Evolutionary conservation across 495 filamentous ascomycete species (phyloP).

Genomic region (Beverwykella pulmonaria): DNA sequence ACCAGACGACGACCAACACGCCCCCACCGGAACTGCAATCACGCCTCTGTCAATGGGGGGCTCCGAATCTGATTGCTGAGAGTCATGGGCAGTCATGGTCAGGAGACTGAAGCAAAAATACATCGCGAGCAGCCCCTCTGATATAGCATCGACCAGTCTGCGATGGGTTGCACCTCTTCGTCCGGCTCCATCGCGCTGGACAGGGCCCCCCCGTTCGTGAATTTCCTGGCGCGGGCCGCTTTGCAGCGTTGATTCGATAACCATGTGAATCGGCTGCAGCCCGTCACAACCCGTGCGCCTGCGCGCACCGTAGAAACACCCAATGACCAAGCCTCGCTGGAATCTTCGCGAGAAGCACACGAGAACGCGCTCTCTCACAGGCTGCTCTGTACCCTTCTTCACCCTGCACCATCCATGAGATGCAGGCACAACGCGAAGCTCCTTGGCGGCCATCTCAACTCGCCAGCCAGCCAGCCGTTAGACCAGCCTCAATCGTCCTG

Average conservation of each 20-base stretch:
- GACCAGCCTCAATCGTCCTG: constrained; percentile 34
- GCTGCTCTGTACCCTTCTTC: not conserved
- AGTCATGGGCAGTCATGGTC: not conserved
- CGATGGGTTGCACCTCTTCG: not conserved
- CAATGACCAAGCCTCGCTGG: too few species aligned
- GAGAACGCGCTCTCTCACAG: not conserved
- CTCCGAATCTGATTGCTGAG: not conserved
- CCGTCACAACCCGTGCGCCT: too few species aligned
- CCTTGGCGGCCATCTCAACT: too few species aligned
- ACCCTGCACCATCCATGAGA: too few species aligned
- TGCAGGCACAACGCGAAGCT: too few species aligned
- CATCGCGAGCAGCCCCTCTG: constrained; percentile 1
- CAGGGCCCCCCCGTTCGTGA: too few species aligned
- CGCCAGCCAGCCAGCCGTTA: constrained; percentile 26
- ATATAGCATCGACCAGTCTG: constrained; percentile 19
- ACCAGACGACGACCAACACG: not conserved
- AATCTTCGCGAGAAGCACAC: too few species aligned
- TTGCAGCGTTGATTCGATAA: too few species aligned
- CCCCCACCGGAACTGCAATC: constrained; percentile 12
- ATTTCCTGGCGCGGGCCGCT: not conserved
- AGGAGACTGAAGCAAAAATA: constrained; percentile 18
- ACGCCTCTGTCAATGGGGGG: too few species aligned
- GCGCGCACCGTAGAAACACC: too few species aligned
- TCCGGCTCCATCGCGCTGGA: not conserved
- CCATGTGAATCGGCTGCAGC: too few species aligned